Percentiles rank a stretch among this genome's conserved stretches.
phyloP scores from a whole-genome alignment of 2,329 filamentous ascomycete species.

The Verticillium tricorpus region DNA sequence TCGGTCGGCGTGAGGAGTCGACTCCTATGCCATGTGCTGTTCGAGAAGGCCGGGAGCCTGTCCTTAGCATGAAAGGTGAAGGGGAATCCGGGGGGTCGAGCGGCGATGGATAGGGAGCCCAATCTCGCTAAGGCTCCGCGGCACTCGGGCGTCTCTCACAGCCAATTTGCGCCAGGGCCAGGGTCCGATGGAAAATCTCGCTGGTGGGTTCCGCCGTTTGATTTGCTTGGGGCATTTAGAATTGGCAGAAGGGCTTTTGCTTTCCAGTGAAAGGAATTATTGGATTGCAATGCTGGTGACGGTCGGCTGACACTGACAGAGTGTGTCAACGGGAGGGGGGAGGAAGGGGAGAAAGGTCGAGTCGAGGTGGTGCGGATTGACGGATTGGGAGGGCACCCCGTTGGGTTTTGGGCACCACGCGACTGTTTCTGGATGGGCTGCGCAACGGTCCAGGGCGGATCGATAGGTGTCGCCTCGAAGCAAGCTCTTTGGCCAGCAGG shows the following conservation, averaged over 20 bases:
- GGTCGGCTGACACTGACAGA: not conserved
- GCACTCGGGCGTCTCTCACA: slow-evolving; percentile 19
- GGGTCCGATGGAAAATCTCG: slow-evolving; percentile 8
- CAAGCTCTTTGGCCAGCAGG: not conserved
- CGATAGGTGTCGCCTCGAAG: not conserved
- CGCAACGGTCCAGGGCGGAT: not conserved
- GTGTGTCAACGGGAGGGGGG: not conserved
- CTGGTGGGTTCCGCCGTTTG: slow-evolving; percentile 3
- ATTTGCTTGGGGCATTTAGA: slow-evolving; percentile 1
- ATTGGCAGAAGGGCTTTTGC: not conserved
- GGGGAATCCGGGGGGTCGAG: slow-evolving; percentile 21
- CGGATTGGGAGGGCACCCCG: not conserved
- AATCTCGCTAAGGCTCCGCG: slow-evolving; percentile 37
- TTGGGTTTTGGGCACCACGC: not conserved
- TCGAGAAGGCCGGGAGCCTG: slow-evolving; percentile 13
- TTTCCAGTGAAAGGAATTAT: not conserved
- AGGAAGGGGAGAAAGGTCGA: slow-evolving; percentile 1
- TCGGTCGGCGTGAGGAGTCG: slow-evolving; percentile 11
- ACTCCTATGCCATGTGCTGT: slow-evolving; percentile 11
- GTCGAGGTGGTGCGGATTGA: not conserved
- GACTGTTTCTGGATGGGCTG: not conserved
- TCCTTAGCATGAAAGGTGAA: slow-evolving; percentile 28
- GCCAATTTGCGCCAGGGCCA: slow-evolving; percentile 22
- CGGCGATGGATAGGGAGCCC: slow-evolving; percentile 14
- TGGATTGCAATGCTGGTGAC: not conserved